Base-by-base conservation (phyloP, 176 grass and related monocot genomes). In the Eleusine indica region DNA sequence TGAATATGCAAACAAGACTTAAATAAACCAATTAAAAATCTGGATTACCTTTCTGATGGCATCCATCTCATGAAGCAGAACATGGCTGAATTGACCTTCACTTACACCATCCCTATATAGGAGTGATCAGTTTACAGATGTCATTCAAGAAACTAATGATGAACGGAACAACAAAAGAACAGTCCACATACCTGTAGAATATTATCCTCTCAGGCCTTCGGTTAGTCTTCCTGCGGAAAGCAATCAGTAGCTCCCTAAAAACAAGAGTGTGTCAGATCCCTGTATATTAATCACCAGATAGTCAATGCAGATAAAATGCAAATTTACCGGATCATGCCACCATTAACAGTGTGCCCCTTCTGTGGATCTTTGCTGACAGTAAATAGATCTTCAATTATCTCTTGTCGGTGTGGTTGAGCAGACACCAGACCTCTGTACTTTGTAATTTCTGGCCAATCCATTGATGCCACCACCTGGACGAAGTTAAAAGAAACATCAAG, bases 391-490 rank as follows among this genome's bases (percentile, higher is more conserved):
- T 87, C 56, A 47, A 94, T 94, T 5, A 91, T 89, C 76, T 94
- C 89, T 28, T 89, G 22, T 15, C 86, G 76, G 6, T 87, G 80
- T 70, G 69, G 39, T 81, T 91, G 89, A 49, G 92, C 92, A 73
- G 86, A 91, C 42, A 94, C 73, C 32, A 94, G 41, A 15, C 92
- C 89, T 62, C 72, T 83, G 66, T 94, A 94, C 58, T 91, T 94
- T n/a, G 89, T 87, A 6, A 91, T 82, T 76, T 89, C 83, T 18
- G 92, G 92, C 92, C 92, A 94, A 77, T 94, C 92, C 75, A 91
- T 91, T 9, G 89, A 94, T 28, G 84, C 92, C 35, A 94, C 92
- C 19, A 94, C 89, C 92, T 94, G 40, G 22, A 75, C 1, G 32
- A 54, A 80, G 46, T 25, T 7, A 43, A 42, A 64, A 25, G 9